phyloP scores from a whole-genome alignment of 1,139 yeast genomes.

The Taiozyma onychis region DNA sequence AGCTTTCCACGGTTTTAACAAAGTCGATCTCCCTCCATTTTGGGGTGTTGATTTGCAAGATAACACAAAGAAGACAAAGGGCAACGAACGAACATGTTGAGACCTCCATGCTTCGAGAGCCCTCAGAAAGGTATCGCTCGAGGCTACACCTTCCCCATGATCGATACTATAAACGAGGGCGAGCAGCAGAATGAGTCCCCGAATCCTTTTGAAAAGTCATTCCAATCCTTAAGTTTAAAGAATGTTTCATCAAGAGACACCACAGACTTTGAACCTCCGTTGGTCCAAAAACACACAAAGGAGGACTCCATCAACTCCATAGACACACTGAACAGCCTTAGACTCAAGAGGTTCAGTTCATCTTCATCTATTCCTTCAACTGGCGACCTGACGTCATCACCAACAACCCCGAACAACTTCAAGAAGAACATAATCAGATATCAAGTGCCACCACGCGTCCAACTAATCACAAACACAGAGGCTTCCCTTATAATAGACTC shows the following conservation, averaged over 20 bases:
- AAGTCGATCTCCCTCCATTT: neutral
- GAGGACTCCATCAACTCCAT: slow-evolving; percentile 17
- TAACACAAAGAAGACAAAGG: neutral
- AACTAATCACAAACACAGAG: slow-evolving; percentile 7
- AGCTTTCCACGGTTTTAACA: neutral
- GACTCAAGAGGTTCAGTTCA: slow-evolving; percentile 17
- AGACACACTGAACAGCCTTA: slow-evolving; percentile 14
- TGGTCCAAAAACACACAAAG: slow-evolving; percentile 9
- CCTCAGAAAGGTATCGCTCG: neutral
- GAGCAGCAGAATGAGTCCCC: neutral
- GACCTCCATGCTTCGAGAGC: neutral
- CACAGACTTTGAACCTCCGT: slow-evolving; percentile 7
- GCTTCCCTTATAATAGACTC: slow-evolving; percentile 1
- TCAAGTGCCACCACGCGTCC: slow-evolving; percentile 10
- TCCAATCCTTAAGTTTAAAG: slow-evolving; percentile 1
- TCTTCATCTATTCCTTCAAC: slow-evolving; percentile 6
- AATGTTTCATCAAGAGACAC: slow-evolving; percentile 12
- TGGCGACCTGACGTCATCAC: slow-evolving; percentile 1
- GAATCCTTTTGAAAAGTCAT: slow-evolving; percentile 8
- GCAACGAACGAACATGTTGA: neutral
- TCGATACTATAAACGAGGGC: slow-evolving; percentile 7
- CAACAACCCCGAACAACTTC: slow-evolving; percentile 2
- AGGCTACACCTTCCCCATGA: slow-evolving; percentile 4
- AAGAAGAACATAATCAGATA: slow-evolving; percentile 8
- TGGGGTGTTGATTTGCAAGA: neutral